A percentile compares a stretch with the other conserved stretches of the same genome.
phyloP scores from a whole-genome alignment of 2,329 filamentous ascomycete genomes.

The Scytalidium lignicola region DNA sequence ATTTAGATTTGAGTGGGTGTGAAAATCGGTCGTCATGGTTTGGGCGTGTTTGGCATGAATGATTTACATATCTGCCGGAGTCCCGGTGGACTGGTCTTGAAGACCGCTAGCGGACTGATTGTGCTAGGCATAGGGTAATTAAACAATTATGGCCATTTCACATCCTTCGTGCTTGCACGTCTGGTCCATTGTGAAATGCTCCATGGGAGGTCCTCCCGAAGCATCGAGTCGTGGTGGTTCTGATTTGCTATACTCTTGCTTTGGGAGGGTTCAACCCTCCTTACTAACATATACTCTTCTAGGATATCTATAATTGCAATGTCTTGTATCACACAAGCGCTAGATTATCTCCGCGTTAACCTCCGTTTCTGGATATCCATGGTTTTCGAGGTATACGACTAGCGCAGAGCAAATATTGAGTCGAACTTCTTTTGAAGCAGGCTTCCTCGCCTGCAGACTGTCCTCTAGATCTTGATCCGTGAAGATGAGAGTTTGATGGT shows the following conservation, averaged over 20 bases:
- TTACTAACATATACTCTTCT: slow-evolving; percentile 17
- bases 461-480: slow-evolving; percentile 55
- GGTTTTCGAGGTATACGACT: slow-evolving; percentile 91
- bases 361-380: slow-evolving; percentile 48
- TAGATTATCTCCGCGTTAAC: slow-evolving; percentile 86
- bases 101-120: slow-evolving; percentile 8
- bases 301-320: slow-evolving; percentile 7
- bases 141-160: slow-evolving; percentile 65
- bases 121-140: slow-evolving; percentile 26
- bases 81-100: slow-evolving; percentile 6
- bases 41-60: slow-evolving; percentile 18
- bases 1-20: slow-evolving; percentile 1
- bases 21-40: slow-evolving; percentile 1
- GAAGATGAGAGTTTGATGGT: slow-evolving; percentile 79
- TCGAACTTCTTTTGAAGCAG: slow-evolving; percentile 35
- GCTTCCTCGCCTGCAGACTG: slow-evolving; percentile 77
- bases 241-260: slow-evolving; percentile 28
- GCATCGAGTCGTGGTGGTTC: slow-evolving; percentile 24
- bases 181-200: slow-evolving; percentile 58
- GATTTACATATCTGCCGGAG: slow-evolving; percentile 14
- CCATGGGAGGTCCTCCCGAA: slow-evolving; percentile 74
- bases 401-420: slow-evolving; percentile 69
- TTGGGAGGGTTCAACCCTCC: slow-evolving; percentile 18
- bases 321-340: slow-evolving; percentile 42
- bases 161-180: slow-evolving; percentile 37